phyloP scores from a whole-genome alignment of 495 filamentous ascomycete species.

The Penicillium fimorum region DNA sequence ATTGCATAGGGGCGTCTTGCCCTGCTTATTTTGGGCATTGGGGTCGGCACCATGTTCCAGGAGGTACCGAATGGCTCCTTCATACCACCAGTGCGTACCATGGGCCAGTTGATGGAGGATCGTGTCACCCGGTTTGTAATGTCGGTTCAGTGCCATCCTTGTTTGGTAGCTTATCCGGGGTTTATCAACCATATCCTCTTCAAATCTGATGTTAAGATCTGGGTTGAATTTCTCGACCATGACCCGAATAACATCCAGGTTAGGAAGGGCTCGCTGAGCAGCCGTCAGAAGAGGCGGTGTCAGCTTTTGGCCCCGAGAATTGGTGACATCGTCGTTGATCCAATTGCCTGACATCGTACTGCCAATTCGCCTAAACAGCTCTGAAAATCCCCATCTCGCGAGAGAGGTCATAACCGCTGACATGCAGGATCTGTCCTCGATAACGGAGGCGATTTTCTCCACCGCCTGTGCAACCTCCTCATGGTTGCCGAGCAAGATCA shows the following conservation, averaged over 20 bases:
- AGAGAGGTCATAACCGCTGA: constrained; percentile 14
- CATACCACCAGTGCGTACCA: constrained; percentile 46
- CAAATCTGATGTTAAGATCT: constrained; percentile 30
- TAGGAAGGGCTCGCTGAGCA: constrained; percentile 33
- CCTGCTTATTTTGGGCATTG: constrained; percentile 31
- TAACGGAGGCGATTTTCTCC: constrained; percentile 2
- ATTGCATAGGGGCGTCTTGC: constrained; percentile 41
- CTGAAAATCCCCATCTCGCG: constrained; percentile 21
- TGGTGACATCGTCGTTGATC: constrained; percentile 15
- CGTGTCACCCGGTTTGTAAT: constrained; percentile 22
- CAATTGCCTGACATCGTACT: constrained; percentile 11
- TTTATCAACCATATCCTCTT: constrained; percentile 5
- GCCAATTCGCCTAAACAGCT: constrained; percentile 22
- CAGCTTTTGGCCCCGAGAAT: not conserved
- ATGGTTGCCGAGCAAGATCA: constrained; percentile 11
- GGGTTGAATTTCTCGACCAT: constrained; percentile 41
- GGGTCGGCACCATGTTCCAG: constrained; percentile 40
- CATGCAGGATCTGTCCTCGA: not conserved
- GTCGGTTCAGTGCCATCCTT: not conserved
- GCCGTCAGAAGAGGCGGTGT: constrained; percentile 32
- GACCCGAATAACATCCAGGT: constrained; percentile 40
- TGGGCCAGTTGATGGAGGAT: constrained; percentile 38
- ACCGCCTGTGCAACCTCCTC: constrained; percentile 14
- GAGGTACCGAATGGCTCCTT: constrained; percentile 43
- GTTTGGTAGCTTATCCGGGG: constrained; percentile 19